Base-by-base conservation (phyloP, 805 yeast genomes). In the Metschnikowia henanensis region DNA sequence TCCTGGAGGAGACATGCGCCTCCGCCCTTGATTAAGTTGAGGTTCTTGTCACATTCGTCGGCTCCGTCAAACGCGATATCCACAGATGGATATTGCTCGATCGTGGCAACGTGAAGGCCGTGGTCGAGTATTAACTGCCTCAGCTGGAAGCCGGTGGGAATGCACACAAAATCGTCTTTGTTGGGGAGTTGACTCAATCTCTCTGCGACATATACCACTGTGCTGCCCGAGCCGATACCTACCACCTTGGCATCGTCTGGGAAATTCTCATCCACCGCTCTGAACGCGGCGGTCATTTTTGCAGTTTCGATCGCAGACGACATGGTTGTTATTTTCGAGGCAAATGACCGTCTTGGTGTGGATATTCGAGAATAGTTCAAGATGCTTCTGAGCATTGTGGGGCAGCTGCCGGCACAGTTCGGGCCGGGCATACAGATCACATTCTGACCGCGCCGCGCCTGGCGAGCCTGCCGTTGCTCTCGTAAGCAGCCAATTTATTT, bases 11-110 rank as follows among this genome's bases (percentile, higher is more conserved):
- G 73, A 65, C 99, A 94, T 2, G 97, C 99, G 32, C 99, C 99
- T 37, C 99, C 99, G 53, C 99, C 99, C 68, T 94, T 94, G 63
- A 94, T 94, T 57, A 91, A 82, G 61, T 90, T 87, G 56, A 94
- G 74, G 17, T 75, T 61, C 4, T 79, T 61, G 65, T 92, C 99
- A 45, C 91, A 91, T 66, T 94, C 99, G 66, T 94, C 99, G 2
- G 99, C 98, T 35, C 99, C 99, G 65, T 94, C 99, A 62, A 94
- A 94, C 1, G 97, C 96, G 55, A 94, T 81, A 62, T 94, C 99
- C 35, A 94, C 70, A 20, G 76, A 75, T 2, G 95, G 87, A 50
- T 70, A 83, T 70, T 89, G 91, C 58, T 92, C 97, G 47, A 92
- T 79, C 8, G 86, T 74, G 2, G 95, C 96, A 51, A 91, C 72